Percentiles rank a stretch among this genome's conserved stretches.
These are phyloP conservation scores for Kwoniella botswanensis DNA, from an alignment of 768 basidiomycete genomes.

Conservation along the genomic window DNA sequence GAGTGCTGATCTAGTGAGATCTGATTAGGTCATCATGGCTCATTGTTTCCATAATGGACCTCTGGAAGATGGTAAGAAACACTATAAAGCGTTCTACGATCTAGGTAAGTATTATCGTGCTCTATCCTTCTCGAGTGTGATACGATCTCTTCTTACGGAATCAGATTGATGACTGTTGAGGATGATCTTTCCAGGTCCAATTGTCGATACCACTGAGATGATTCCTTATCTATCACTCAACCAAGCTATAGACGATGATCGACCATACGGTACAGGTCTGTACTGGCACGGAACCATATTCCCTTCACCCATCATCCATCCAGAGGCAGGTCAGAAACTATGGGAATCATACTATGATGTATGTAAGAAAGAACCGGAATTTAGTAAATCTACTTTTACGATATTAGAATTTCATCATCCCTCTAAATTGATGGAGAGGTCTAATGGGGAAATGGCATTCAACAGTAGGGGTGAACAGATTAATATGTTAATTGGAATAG, in stretches of 20 bases:
- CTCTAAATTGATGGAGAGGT: neutral
- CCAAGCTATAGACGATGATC: neutral
- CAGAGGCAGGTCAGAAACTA: neutral
- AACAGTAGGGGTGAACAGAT: neutral
- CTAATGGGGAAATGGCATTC: neutral
- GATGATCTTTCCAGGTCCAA: constrained; percentile 4
- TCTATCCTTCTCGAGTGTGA: neutral
- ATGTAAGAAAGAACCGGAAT: neutral
- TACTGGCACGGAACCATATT: neutral
- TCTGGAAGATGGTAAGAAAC: neutral
- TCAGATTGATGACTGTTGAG: neutral
- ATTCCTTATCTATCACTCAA: constrained; percentile 1
- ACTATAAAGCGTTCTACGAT: constrained; percentile 5
- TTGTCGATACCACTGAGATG: neutral
- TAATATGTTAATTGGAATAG: neutral
- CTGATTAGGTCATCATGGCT: neutral
- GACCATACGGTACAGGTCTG: constrained; percentile 1
- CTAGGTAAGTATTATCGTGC: neutral
- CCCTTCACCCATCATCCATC: neutral
- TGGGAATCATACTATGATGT: neutral
- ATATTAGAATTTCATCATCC: neutral
- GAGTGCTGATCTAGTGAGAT: too few species aligned
- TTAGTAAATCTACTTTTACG: neutral
- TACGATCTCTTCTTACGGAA: too few species aligned
- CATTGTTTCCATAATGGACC: neutral